Evolutionary conservation across 1,284 basidiomycete genomes (phyloP).

Genomic region (Stygiomarasmius scandens): DNA sequence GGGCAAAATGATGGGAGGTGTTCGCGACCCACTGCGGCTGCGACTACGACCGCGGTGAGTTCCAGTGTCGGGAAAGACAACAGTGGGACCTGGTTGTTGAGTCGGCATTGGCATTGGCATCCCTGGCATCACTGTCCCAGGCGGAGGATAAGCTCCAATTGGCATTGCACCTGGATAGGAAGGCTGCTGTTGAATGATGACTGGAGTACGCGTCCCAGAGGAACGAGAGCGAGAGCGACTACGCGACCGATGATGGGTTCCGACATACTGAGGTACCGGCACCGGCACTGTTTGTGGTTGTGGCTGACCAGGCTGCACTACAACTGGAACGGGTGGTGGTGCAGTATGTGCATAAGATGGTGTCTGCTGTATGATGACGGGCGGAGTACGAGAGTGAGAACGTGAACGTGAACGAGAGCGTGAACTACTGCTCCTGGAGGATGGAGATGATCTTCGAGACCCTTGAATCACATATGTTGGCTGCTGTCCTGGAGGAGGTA

Average conservation of each 20-base stretch:
- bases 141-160: neutral
- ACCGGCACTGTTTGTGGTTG: slow-evolving; percentile 5
- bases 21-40: slow-evolving; percentile 7
- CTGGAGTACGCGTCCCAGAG: neutral
- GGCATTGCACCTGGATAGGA: neutral
- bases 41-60: slow-evolving; percentile 3
- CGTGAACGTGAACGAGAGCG: slow-evolving; percentile 11
- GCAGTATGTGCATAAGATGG: neutral
- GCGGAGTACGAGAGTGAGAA: slow-evolving; percentile 7
- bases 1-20: slow-evolving; percentile 8
- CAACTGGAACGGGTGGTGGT: neutral
- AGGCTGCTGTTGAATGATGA: neutral
- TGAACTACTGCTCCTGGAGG: neutral
- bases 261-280: slow-evolving; percentile 1
- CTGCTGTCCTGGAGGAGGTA: neutral
- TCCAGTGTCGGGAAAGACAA: neutral
- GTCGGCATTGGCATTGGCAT: neutral
- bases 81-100: neutral
- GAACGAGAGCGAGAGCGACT: slow-evolving; percentile 11
- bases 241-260: neutral
- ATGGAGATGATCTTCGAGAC: neutral
- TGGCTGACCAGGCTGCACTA: neutral
- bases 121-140: neutral
- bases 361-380: slow-evolving; percentile 2
- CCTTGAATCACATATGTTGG: neutral